A percentile compares a stretch with the other conserved stretches of the same genome.
Evolutionary conservation across 306 rosid genomes (phyloP).

Genomic region (Pueraria montana): DNA sequence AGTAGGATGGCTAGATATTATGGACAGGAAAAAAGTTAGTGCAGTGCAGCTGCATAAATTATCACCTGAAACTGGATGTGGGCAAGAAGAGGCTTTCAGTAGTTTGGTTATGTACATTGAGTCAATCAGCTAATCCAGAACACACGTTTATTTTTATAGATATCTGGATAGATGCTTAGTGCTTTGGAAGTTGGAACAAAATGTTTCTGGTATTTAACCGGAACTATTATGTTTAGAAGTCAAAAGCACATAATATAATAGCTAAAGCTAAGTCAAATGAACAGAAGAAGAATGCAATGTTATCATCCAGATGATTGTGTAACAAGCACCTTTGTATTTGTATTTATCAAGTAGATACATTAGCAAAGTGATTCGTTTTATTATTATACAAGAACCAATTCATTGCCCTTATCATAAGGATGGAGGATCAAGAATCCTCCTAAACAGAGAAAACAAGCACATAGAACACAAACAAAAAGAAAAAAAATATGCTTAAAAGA

Average conservation of each 20-base stretch:
- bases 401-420: too few relatives aligned
- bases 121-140: constrained; percentile 15
- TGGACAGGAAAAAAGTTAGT: background rate
- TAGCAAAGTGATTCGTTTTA: too few relatives aligned
- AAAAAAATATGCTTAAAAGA: too few relatives aligned
- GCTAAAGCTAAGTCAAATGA: background rate
- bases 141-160: constrained; percentile 2
- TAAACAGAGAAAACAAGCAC: too few relatives aligned
- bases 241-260: constrained; percentile 1
- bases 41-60: background rate
- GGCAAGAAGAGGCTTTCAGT: constrained; percentile 25
- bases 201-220: background rate
- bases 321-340: too few relatives aligned
- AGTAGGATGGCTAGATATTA: background rate
- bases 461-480: too few relatives aligned
- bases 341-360: too few relatives aligned
- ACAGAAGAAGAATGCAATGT: too few relatives aligned
- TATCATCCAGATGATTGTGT: too few relatives aligned
- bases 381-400: too few relatives aligned
- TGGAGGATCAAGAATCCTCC: too few relatives aligned
- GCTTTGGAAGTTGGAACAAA: background rate
- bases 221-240: background rate
- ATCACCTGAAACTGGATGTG: background rate
- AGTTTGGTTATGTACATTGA: background rate
- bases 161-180: background rate